phyloP scores from a whole-genome alignment of 2,329 filamentous ascomycete species.

The Cordyceps javanica region DNA sequence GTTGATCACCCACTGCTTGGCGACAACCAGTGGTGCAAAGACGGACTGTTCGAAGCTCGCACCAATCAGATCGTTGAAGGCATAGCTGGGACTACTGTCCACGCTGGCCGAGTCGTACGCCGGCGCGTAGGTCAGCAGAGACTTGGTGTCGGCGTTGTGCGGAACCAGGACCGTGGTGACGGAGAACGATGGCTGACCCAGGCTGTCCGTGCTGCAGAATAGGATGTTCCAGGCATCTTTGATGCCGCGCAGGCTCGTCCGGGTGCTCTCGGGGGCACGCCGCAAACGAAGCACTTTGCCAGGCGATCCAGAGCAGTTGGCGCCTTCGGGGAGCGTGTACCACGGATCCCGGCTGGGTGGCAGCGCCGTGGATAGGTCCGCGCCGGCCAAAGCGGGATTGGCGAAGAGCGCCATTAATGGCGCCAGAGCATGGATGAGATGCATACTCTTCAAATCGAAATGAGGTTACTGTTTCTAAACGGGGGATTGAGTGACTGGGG shows the following conservation, averaged over 20 bases:
- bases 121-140: constrained; percentile 32
- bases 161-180: constrained; percentile 30
- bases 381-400: background rate
- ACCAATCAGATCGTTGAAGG: constrained; percentile 16
- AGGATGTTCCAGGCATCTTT: constrained; percentile 27
- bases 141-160: background rate
- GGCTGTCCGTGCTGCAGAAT: constrained; percentile 30
- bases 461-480: too few relatives aligned
- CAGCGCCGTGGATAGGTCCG: constrained; percentile 7
- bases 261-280: constrained; percentile 12
- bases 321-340: constrained; percentile 25
- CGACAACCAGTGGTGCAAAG: constrained; percentile 23
- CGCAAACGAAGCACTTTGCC: constrained; percentile 15
- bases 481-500: too few relatives aligned
- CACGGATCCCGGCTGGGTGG: constrained; percentile 31
- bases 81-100: constrained; percentile 31
- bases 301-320: constrained; percentile 15
- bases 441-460: too few relatives aligned
- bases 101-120: constrained; percentile 30
- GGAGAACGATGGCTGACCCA: constrained; percentile 28
- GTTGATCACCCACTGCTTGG: constrained; percentile 36
- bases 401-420: background rate
- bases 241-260: constrained; percentile 12
- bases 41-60: constrained; percentile 14
- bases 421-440: background rate